Evolutionary conservation across 2,329 filamentous ascomycete species (phyloP).

Genomic region (Trichoderma cornu-damae): DNA sequence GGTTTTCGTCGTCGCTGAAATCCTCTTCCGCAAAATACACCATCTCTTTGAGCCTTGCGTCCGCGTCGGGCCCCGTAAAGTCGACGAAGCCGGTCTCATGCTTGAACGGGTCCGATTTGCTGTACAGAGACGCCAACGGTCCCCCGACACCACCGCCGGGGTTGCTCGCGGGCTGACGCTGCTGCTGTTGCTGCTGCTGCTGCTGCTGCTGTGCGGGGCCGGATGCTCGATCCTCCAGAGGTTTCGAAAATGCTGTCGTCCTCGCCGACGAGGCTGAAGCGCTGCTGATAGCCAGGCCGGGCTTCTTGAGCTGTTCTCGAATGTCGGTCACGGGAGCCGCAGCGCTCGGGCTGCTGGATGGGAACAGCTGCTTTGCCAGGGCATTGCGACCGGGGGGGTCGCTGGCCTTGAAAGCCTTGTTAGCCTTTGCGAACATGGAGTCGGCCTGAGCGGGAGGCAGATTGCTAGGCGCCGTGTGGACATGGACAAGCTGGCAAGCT

Average conservation of each 20-base stretch:
- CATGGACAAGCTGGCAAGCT: conserved; percentile 26
- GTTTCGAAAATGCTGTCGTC: conserved; percentile 29
- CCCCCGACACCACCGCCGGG: conserved; percentile 9
- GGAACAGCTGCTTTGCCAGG: conserved; percentile 50
- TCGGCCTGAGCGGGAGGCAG: conserved; percentile 22
- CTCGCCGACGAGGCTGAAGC: conserved; percentile 39
- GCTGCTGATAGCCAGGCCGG: conserved; percentile 28
- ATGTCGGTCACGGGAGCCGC: conserved; percentile 43
- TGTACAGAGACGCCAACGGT: conserved; percentile 41
- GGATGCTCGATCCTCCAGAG: conserved; percentile 30
- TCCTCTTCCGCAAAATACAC: conserved; percentile 73
- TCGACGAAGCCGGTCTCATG: conserved; percentile 31
- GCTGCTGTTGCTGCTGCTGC: no score
- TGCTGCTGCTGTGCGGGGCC: conserved; percentile 21
- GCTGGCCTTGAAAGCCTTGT: conserved; percentile 37
- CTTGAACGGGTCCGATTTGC: conserved; percentile 45
- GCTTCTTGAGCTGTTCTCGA: conserved; percentile 46
- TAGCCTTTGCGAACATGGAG: conserved; percentile 36
- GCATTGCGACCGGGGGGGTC: conserved; percentile 31
- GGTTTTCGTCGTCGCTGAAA: conserved; percentile 76
- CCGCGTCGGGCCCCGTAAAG: conserved; percentile 30
- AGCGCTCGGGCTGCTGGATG: conserved; percentile 50
- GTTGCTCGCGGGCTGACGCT: not conserved
- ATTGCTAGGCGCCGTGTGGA: conserved; percentile 21
- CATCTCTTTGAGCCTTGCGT: conserved; percentile 27